Conservation (phyloP, 768 basidiomycete species). For the Amanita fuliginea region DNA sequence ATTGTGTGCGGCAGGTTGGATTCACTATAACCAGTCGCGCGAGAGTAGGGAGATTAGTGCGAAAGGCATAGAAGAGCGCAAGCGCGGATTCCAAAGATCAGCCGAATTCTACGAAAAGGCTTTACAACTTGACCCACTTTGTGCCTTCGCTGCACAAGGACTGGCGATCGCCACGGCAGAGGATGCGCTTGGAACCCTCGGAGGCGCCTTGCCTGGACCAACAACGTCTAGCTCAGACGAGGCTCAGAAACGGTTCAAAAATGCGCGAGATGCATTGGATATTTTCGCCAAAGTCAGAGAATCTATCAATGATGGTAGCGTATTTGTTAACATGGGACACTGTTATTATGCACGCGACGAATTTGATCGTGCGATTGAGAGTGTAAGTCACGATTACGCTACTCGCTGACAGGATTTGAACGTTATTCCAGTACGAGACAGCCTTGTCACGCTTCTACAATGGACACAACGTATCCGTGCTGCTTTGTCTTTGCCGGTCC, state of each 20-base stretch:
- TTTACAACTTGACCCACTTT: constrained; percentile 68
- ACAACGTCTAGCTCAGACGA: constrained; percentile 47
- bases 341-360: constrained; percentile 91
- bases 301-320: constrained; percentile 68
- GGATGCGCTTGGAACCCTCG: constrained; percentile 67
- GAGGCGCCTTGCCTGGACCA: constrained; percentile 31
- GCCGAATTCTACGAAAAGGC: constrained; percentile 94
- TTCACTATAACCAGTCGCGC: constrained; percentile 76
- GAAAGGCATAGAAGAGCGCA: constrained; percentile 57
- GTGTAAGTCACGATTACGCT: constrained; percentile 39
- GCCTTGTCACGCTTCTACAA: constrained; percentile 72
- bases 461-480: constrained; percentile 60
- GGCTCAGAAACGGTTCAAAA: constrained; percentile 48
- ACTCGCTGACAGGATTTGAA: background rate
- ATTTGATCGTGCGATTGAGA: constrained; percentile 92
- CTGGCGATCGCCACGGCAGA: constrained; percentile 92
- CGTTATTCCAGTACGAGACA: constrained; percentile 67
- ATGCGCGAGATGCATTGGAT: constrained; percentile 79
- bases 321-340: constrained; percentile 94
- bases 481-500: constrained; percentile 82
- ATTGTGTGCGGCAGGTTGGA: constrained; percentile 80
- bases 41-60: constrained; percentile 63
- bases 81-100: constrained; percentile 64
- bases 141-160: constrained; percentile 91
- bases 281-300: constrained; percentile 90